These are phyloP conservation scores for Pseudopithomyces maydicus DNA, from an alignment of 2,329 filamentous ascomycete genomes.

Conservation along the genomic window DNA sequence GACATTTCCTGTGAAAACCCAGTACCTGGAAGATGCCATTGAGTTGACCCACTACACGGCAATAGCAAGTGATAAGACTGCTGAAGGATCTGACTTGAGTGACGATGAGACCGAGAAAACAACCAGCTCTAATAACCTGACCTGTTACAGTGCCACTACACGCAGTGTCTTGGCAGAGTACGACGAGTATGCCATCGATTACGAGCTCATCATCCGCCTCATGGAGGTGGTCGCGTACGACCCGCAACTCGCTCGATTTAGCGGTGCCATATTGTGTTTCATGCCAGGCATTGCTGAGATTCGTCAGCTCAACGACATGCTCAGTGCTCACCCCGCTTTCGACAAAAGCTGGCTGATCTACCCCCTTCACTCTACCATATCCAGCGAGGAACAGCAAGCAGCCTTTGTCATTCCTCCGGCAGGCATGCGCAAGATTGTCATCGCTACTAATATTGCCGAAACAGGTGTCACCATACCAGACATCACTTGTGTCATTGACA, in stretches of 20 bases:
- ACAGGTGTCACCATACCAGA: constrained; percentile 99
- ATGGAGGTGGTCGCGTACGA: constrained; percentile 76
- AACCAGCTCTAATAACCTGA: constrained; percentile 68
- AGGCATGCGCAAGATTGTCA: constrained; percentile 87
- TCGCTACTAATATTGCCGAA: constrained; percentile 97
- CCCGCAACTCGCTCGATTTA: constrained; percentile 70
- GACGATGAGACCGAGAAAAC: constrained; percentile 57
- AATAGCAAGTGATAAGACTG: constrained; percentile 44
- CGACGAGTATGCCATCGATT: constrained; percentile 92
- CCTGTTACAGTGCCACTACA: constrained; percentile 77
- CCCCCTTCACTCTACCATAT: constrained; percentile 90
- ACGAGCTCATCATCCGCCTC: constrained; percentile 80
- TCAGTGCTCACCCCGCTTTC: constrained; percentile 78
- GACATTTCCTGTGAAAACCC: constrained; percentile 88
- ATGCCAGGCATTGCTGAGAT: constrained; percentile 95
- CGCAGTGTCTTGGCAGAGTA: constrained; percentile 75
- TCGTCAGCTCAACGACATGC: constrained; percentile 81
- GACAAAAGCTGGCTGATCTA: constrained; percentile 81
- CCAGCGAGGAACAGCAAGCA: constrained; percentile 93
- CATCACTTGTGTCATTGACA: constrained; percentile 95
- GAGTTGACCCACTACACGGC: constrained; percentile 77
- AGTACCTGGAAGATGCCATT: constrained; percentile 90
- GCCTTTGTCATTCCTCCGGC: constrained; percentile 85
- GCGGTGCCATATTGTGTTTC: constrained; percentile 92
- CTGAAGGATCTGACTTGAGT: constrained; percentile 56